Evolutionary conservation across 177 flowering plant species (phyloP), one percentile per base, ranked within the genome.

Genomic region (Tripterygium wilfordii): DNA sequence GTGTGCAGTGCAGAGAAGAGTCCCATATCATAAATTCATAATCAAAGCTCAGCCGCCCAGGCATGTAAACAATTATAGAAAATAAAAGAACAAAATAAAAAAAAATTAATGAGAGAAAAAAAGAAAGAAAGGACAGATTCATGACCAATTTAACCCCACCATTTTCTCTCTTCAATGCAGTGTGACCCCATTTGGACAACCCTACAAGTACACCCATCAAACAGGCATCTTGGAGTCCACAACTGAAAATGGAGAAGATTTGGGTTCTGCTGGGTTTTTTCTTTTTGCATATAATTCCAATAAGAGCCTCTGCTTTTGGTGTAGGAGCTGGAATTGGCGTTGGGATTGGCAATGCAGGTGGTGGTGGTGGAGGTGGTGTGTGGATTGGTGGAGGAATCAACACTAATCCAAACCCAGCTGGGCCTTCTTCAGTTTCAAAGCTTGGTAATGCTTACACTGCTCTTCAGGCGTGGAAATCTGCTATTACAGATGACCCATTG

Each of bases 401-500:
- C 50, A 5, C 51, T n/a, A n/a, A n/a, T 52, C 63, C 64, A 54
- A 25, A 51, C 20, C 62, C 80, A 42, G 31, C 71, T 31, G 61
- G 44, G 8, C 40, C 75, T 26, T n/a, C n/a, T n/a, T 28, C 79
- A 23, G 37, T 13, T 25, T 28, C 82, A 52, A 67, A 31, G 18
- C 63, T 64, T 8, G 26, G 25, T 41, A 49, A 10, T 27, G 88
- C 95, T 4, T 82, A 72, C 74, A 62, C 65, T 33, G 96, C 92
- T 38, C 78, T 91, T 5, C 98, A 91, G 55, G 72, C 95, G 31
- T 91, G 98, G 98, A 91, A 85, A 70, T 70, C 79, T 7, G 85
- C 96, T 21, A 83, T 91, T 7, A 69, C 77, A 26, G 80, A 71
- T 14, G 98, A 91, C 63, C 96, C 98, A 42, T 17, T 22, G 6